These are phyloP conservation scores for Picea mariana DNA, from an alignment of 83 land plant species.

Conservation along the genomic window DNA sequence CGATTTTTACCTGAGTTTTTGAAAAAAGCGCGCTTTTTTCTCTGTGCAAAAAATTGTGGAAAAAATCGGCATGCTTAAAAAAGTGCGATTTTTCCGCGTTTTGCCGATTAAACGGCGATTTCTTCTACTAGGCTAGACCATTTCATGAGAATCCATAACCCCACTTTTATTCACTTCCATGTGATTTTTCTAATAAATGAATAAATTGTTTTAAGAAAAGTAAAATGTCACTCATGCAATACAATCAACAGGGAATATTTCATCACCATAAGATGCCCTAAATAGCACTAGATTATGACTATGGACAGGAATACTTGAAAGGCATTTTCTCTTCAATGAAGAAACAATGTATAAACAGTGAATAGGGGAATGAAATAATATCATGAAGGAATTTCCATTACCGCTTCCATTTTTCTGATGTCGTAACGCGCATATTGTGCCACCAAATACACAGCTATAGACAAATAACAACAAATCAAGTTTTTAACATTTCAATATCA, in stretches of 20 bases:
- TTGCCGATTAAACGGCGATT: too few relatives aligned
- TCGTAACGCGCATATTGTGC: constrained; percentile 67
- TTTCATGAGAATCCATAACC: neutral
- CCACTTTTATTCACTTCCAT: neutral
- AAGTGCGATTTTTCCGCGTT: too few relatives aligned
- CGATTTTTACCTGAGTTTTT: too few relatives aligned
- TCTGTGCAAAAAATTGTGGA: too few relatives aligned
- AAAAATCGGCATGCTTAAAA: too few relatives aligned
- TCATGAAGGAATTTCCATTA: constrained; percentile 20
- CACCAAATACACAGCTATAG: constrained; percentile 62
- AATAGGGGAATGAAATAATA: neutral
- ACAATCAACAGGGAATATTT: neutral
- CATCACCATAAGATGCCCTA: neutral
- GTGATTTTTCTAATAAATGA: neutral
- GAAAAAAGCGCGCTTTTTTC: too few relatives aligned
- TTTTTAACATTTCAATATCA: neutral
- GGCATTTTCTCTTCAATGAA: neutral
- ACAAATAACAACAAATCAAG: constrained; percentile 7
- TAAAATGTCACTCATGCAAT: neutral
- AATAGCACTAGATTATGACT: neutral
- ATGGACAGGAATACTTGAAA: neutral
- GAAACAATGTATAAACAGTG: neutral
- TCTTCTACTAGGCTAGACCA: neutral
- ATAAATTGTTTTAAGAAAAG: neutral
- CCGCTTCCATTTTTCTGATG: constrained; percentile 57